These are phyloP conservation scores for Coccomyxa subellipsoidea DNA, from an alignment of 163 green algal species.

Conservation along the genomic window DNA sequence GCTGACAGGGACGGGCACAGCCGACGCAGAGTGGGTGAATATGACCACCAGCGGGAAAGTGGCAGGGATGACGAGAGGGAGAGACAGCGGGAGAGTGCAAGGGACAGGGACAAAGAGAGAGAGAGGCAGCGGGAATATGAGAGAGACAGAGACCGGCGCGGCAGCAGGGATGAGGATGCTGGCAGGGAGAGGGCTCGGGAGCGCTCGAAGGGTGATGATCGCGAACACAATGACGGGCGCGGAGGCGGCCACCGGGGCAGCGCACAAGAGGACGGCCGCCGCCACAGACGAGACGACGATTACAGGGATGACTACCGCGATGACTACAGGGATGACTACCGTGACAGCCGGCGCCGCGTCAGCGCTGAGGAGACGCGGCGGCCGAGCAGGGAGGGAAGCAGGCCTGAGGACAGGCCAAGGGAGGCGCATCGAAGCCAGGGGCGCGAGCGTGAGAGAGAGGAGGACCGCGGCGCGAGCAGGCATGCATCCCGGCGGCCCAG, in stretches of 20 bases:
- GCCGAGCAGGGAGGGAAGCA: neutral
- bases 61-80: neutral
- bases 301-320: neutral
- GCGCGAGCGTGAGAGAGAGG: neutral
- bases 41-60: neutral
- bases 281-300: neutral
- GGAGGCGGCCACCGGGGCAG: neutral
- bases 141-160: neutral
- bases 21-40: neutral
- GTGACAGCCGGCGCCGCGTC: neutral
- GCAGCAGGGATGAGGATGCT: neutral
- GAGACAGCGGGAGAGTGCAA: no score
- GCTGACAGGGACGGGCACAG: neutral
- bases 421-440: neutral
- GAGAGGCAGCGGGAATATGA: no score
- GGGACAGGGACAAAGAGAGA: no score
- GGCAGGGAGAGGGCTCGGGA: neutral
- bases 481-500: no score
- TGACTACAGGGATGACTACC: neutral
- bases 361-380: neutral
- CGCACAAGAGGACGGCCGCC: neutral
- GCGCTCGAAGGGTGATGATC: no score
- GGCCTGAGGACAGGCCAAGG: neutral
- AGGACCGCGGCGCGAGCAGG: neutral
- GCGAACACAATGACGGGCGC: no score